A percentile compares a stretch with the other conserved stretches of the same genome.
Evolutionary conservation across 1,284 basidiomycete species (phyloP).

Genomic region (Volvariella surrecta): DNA sequence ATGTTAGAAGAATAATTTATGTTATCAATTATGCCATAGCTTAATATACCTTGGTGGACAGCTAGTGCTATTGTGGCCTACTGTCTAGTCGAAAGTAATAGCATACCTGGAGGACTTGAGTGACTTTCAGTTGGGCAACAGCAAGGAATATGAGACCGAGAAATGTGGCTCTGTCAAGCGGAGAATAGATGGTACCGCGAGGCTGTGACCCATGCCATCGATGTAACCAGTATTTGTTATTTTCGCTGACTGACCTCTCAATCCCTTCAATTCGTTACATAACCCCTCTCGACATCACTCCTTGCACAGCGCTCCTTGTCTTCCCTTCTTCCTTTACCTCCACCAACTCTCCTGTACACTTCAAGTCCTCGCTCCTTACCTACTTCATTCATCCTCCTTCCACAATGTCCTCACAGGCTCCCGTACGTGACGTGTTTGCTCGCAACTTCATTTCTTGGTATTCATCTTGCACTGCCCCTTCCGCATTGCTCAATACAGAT

Average conservation of each 20-base stretch:
- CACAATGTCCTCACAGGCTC: conserved; percentile 39
- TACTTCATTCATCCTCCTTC: conserved; percentile 7
- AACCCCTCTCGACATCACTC: conserved; percentile 7
- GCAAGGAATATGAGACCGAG: no score
- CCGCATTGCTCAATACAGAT: conserved; percentile 37
- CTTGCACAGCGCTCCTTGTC: conserved; percentile 10
- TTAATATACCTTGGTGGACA: no score
- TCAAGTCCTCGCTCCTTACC: conserved; percentile 10
- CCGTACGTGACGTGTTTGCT: conserved; percentile 26
- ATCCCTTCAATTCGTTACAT: no score
- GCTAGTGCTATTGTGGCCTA: no score
- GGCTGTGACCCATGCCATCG: conserved; percentile 13
- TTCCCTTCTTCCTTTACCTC: conserved; percentile 10
- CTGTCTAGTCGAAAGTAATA: no score
- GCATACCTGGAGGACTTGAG: no score
- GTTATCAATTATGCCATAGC: no score
- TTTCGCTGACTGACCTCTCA: no score
- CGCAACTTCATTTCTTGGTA: conserved; percentile 3
- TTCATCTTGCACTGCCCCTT: conserved; percentile 1
- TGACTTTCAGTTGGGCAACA: no score
- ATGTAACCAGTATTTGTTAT: conserved; percentile 10
- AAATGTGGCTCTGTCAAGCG: no score
- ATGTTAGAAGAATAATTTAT: no score
- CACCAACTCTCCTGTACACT: conserved; percentile 12
- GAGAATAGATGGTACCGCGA: conserved; percentile 1